Evolutionary conservation across 768 basidiomycete species (phyloP), one percentile per base, ranked within the genome.

Genomic region (Lentinula aciculospora): DNA sequence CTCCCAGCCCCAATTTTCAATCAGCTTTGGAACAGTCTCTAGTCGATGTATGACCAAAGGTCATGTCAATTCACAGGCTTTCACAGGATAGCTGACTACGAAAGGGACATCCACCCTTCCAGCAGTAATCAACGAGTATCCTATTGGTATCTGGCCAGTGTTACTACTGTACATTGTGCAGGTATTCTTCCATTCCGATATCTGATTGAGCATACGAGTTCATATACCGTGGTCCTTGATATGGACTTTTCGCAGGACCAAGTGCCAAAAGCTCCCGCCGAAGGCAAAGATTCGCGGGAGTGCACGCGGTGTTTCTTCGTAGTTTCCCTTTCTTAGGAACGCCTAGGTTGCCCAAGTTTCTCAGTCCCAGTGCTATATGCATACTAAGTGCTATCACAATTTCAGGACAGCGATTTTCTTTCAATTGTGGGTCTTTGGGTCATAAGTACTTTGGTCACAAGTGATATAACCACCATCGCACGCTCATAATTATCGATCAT

Each of bases 401-500:
- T n/a, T 9, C 42, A 44, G 21, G 42, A 44, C 42, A 12, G 39
- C 9, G 42, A 44, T 44, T 23, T 7, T 3, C 21, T 44, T 21
- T 25, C 21, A 39, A 39, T n/a, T 39, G 37, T 34, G 13, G 13
- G 13, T 39, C 37, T 39, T n/a, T n/a, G n/a, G n/a, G n/a, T n/a
- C n/a, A n/a, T n/a, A n/a, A n/a, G n/a, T n/a, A n/a, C n/a, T n/a
- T n/a, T n/a, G 21, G 9, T 44, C 42, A 44, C 42, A 44, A 9
- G 21, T 44, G 42, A 21, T 21, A 44, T 50, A 34, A n/a, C 49
- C 49, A 50, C 49, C 32, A 17, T 5, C 42, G 42, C 42, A 44
- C 42, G 42, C 21, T 44, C 42, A 44, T n/a, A 34, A 34, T 53
- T n/a, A n/a, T n/a, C n/a, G 51, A 40, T 53, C 51, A 53, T 36